A percentile compares a stretch with the other conserved stretches of the same genome.
These are phyloP conservation scores for Euclidium syriacum DNA, from an alignment of 345 rosid species.

Conservation along the genomic window DNA sequence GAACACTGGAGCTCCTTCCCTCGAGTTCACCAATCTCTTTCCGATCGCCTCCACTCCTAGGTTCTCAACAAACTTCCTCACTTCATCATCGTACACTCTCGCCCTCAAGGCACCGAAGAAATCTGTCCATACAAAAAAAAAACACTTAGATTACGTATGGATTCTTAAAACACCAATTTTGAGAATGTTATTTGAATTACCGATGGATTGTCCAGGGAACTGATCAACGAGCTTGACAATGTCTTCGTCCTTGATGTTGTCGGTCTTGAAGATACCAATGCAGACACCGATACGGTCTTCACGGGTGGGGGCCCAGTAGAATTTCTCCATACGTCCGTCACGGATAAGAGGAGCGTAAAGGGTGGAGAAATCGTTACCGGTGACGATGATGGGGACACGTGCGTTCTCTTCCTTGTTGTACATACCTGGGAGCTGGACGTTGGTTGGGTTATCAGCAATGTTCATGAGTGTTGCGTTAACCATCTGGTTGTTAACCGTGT, in stretches of 20 bases:
- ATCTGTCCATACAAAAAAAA: conserved; percentile 36
- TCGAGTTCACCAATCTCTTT: conserved; percentile 88
- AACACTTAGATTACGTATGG: background rate
- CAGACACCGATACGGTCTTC: conserved; percentile 95
- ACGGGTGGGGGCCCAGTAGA: conserved; percentile 98
- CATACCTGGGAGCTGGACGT: conserved; percentile 96
- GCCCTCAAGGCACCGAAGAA: conserved; percentile 97
- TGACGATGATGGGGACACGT: conserved; percentile 91
- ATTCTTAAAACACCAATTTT: background rate
- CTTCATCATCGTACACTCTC: conserved; percentile 94
- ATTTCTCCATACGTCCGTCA: conserved; percentile 99
- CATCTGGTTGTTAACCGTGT: conserved; percentile 99
- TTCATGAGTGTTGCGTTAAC: conserved; percentile 99
- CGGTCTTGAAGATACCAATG: conserved; percentile 72
- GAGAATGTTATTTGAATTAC: conserved; percentile 31
- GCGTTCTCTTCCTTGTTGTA: conserved; percentile 98
- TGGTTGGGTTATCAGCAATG: conserved; percentile 95
- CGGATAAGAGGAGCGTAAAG: conserved; percentile 96
- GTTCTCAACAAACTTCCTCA: conserved; percentile 72
- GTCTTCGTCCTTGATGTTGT: conserved; percentile 43
- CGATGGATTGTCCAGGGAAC: conserved; percentile 98
- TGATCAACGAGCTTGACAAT: conserved; percentile 70
- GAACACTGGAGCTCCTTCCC: conserved; percentile 70
- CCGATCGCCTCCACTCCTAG: conserved; percentile 63
- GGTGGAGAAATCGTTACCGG: conserved; percentile 99